These are phyloP conservation scores for Aspergillus sp. DNA, from an alignment of 2,329 filamentous ascomycete genomes.

Conservation along the genomic window DNA sequence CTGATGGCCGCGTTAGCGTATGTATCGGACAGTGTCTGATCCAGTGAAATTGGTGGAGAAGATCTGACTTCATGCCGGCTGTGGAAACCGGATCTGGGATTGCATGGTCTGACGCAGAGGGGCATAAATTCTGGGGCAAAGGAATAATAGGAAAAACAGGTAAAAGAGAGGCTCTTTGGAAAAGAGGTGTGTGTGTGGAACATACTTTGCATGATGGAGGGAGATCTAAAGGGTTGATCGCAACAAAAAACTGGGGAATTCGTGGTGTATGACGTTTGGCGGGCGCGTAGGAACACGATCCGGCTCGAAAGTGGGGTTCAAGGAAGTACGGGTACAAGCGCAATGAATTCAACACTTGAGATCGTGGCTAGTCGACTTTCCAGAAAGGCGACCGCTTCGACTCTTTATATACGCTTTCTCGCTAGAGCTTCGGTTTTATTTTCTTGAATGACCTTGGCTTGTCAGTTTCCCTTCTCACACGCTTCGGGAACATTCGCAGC, in stretches of 20 bases:
- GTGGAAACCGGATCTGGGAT: constrained; percentile 1
- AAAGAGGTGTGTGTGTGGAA: constrained; percentile 6
- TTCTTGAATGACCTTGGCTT: constrained; percentile 1
- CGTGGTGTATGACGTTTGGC: constrained; percentile 12
- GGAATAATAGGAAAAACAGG: neutral
- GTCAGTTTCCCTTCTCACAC: constrained; percentile 14
- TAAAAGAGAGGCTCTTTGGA: constrained; percentile 1
- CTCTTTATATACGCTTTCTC: constrained; percentile 15
- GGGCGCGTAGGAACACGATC: constrained; percentile 4
- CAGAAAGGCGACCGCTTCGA: neutral
- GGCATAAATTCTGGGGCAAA: neutral
- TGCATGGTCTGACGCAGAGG: neutral
- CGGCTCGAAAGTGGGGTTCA: neutral
- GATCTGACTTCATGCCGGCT: constrained; percentile 14
- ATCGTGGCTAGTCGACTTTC: neutral
- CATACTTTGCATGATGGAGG: constrained; percentile 40
- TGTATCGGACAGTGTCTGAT: constrained; percentile 3
- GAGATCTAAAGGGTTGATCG: constrained; percentile 18
- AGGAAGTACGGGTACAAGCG: neutral
- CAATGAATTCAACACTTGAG: too few species aligned
- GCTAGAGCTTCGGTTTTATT: neutral
- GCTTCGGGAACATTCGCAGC: constrained; percentile 7
- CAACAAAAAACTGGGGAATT: constrained; percentile 5
- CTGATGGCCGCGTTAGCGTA: constrained; percentile 30
- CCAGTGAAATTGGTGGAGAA: constrained; percentile 15